Percentiles rank a stretch among this genome's conserved stretches.
Evolutionary conservation across 768 basidiomycete genomes (phyloP).

Genomic region (Boletus eberwhitei): DNA sequence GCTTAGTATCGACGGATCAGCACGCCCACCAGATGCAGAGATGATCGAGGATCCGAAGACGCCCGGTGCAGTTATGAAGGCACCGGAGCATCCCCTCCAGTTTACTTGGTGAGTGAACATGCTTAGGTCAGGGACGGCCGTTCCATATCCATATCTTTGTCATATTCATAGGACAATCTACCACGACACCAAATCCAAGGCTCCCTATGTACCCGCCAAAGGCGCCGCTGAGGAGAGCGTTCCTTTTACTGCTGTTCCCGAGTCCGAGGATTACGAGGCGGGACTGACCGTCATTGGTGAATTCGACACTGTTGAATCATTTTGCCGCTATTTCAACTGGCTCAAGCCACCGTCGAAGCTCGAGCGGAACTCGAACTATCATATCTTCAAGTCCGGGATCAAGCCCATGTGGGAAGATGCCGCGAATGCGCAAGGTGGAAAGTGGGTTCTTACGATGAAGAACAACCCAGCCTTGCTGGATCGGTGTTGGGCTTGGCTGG

Average conservation of each 20-base stretch:
- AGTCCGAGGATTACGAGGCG: constrained; percentile 78
- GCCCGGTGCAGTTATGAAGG: constrained; percentile 63
- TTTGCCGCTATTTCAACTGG: constrained; percentile 93
- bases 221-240: constrained; percentile 24
- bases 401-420: constrained; percentile 98
- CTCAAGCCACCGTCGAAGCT: constrained; percentile 87
- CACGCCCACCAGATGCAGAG: constrained; percentile 72
- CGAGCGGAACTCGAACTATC: constrained; percentile 89
- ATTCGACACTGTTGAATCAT: constrained; percentile 86
- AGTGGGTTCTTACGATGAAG: constrained; percentile 95
- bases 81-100: constrained; percentile 80
- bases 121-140: background rate
- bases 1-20: constrained; percentile 55
- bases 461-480: constrained; percentile 76
- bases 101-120: constrained; percentile 60
- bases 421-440: constrained; percentile 88
- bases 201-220: constrained; percentile 32
- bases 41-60: constrained; percentile 83
- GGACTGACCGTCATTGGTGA: constrained; percentile 83
- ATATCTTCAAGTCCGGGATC: constrained; percentile 91
- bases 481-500: constrained; percentile 85
- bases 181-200: constrained; percentile 81
- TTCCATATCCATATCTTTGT: constrained; percentile 2
- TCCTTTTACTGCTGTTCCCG: constrained; percentile 45
- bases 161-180: constrained; percentile 71